phyloP scores from a whole-genome alignment of 2,329 filamentous ascomycete genomes.

The Blumeria graminis region DNA sequence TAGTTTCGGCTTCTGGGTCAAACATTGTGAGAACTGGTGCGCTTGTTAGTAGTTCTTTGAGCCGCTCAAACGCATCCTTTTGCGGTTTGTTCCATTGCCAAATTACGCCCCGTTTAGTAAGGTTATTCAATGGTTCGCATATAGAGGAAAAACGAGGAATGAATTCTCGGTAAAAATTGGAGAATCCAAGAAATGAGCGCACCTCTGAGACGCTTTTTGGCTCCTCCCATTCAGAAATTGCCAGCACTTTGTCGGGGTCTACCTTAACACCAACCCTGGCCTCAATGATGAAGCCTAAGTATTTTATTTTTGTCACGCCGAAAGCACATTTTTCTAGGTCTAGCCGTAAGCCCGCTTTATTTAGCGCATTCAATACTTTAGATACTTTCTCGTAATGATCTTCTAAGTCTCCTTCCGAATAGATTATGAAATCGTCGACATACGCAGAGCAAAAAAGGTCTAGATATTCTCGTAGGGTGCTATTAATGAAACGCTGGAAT shows the following conservation, averaged over 20 bases:
- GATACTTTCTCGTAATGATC: not conserved
- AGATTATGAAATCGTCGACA: not conserved
- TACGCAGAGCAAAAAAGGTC: not conserved
- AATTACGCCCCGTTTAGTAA: too few relatives aligned
- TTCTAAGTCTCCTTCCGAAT: not conserved
- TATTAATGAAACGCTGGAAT: too few relatives aligned
- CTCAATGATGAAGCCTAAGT: not conserved
- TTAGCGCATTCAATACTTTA: not conserved
- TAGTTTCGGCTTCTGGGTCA: not conserved
- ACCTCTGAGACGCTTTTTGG: constrained; percentile 8
- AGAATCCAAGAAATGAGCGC: not conserved
- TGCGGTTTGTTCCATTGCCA: too few relatives aligned
- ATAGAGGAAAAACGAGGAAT: not conserved
- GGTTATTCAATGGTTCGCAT: too few relatives aligned
- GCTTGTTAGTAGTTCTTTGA: too few relatives aligned
- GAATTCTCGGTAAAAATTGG: not conserved
- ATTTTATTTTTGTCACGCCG: not conserved
- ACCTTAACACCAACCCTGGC: not conserved
- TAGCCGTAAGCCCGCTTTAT: too few relatives aligned
- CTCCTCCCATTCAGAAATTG: not conserved
- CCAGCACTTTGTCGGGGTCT: not conserved
- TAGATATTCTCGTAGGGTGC: too few relatives aligned
- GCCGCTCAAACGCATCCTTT: too few relatives aligned
- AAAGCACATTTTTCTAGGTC: not conserved
- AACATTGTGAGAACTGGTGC: too few relatives aligned